A percentile compares a stretch with the other conserved stretches of the same genome.
Conservation (phyloP, 2,329 filamentous ascomycete genomes). For the Pseudogymnoascus sp. region DNA sequence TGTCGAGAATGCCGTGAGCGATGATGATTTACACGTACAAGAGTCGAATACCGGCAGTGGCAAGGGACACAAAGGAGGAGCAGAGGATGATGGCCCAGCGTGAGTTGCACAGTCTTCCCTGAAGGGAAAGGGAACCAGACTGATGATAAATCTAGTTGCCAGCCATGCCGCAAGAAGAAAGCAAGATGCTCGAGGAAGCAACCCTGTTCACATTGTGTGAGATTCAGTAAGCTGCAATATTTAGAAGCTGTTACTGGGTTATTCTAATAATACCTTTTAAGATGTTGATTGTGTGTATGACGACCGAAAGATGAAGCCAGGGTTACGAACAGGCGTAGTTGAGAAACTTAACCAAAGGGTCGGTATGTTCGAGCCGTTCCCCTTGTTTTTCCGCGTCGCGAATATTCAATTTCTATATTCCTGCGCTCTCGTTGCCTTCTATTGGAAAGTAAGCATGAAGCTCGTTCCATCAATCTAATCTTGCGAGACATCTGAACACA, state of each 20-base stretch:
- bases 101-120: conserved; percentile 2
- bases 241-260: neutral
- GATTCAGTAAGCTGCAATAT: conserved; percentile 26
- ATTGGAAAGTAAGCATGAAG: neutral
- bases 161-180: conserved; percentile 41
- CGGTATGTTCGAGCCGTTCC: conserved; percentile 21
- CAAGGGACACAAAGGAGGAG: neutral
- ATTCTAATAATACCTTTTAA: neutral
- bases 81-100: conserved; percentile 17
- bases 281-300: conserved; percentile 32
- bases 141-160: conserved; percentile 27
- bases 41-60: conserved; percentile 1
- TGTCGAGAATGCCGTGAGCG: neutral
- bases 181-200: conserved; percentile 39
- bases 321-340: conserved; percentile 31
- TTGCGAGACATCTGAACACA: neutral
- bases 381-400: neutral
- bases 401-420: neutral
- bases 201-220: conserved; percentile 38
- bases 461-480: neutral
- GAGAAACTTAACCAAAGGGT: conserved; percentile 31
- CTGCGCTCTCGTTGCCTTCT: neutral
- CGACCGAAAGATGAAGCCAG: conserved; percentile 28
- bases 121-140: neutral
- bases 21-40: neutral